These are phyloP conservation scores for Clarireedia paspali DNA, from an alignment of 2,329 filamentous ascomycete species.

Conservation along the genomic window DNA sequence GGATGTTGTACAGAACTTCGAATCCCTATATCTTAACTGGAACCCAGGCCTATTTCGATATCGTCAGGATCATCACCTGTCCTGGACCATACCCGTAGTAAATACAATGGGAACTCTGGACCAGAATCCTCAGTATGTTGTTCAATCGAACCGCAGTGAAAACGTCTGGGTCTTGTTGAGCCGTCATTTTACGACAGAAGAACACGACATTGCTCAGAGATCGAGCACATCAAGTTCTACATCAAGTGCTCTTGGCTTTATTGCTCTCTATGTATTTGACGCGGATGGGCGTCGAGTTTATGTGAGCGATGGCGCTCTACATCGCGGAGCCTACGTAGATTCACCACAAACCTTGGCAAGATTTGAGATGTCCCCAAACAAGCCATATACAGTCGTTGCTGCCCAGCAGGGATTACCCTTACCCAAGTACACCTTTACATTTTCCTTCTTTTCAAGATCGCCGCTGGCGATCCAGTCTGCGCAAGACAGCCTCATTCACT, in stretches of 20 bases:
- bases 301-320: slow-evolving; percentile 61
- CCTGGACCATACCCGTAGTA: slow-evolving; percentile 56
- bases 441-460: slow-evolving; percentile 70
- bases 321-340: slow-evolving; percentile 82
- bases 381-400: slow-evolving; percentile 53
- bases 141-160: slow-evolving; percentile 50
- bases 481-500: slow-evolving; percentile 26
- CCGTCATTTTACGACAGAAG: slow-evolving; percentile 72
- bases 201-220: slow-evolving; percentile 47
- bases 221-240: slow-evolving; percentile 23
- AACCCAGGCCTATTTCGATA: slow-evolving; percentile 76
- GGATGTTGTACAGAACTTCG: slow-evolving; percentile 83
- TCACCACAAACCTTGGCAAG: slow-evolving; percentile 85
- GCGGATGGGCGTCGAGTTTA: slow-evolving; percentile 64
- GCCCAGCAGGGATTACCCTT: slow-evolving; percentile 73
- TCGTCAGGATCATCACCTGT: slow-evolving; percentile 84
- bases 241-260: slow-evolving; percentile 57
- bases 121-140: slow-evolving; percentile 65
- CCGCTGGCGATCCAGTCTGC: slow-evolving; percentile 56
- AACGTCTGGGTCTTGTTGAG: slow-evolving; percentile 78
- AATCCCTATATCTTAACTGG: slow-evolving; percentile 97
- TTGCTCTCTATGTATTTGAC: slow-evolving; percentile 77
- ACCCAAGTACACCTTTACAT: slow-evolving; percentile 72
- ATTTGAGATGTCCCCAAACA: slow-evolving; percentile 47
- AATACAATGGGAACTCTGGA: slow-evolving; percentile 48